Conservation (phyloP, 257 asterid genomes). For the Solanum chaucha region DNA sequence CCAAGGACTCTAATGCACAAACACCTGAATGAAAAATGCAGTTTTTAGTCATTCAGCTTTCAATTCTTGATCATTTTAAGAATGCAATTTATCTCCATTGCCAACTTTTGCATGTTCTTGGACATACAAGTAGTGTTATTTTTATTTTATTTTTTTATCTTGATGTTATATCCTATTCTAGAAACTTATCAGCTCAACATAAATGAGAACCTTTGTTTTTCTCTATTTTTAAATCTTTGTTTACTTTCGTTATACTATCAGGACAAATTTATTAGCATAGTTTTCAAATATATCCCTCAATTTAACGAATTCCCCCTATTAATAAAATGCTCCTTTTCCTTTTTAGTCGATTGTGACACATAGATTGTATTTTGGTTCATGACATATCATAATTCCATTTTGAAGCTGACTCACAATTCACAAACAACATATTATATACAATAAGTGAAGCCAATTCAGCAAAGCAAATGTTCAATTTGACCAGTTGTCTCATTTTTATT, state of each 20-base stretch:
- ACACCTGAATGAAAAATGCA: not conserved
- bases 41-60: not conserved
- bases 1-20: conserved; percentile 1
- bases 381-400: not conserved
- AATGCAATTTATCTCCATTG: conserved; percentile 5
- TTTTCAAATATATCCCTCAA: not conserved
- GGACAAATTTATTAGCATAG: not conserved
- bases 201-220: not conserved
- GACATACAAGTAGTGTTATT: not conserved
- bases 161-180: not conserved
- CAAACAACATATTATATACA: not conserved
- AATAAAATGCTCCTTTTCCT: not conserved
- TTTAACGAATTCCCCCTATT: not conserved
- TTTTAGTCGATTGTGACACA: not conserved
- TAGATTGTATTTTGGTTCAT: not conserved
- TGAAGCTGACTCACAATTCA: not conserved
- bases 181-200: not conserved
- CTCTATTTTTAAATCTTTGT: not conserved
- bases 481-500: not conserved
- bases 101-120: not conserved
- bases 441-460: not conserved
- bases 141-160: not conserved
- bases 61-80: not conserved
- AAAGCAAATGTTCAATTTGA: not conserved
- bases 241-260: not conserved